These are phyloP conservation scores for Xerocomus brunneocitrinus DNA, from an alignment of 768 basidiomycete species.

Conservation along the genomic window DNA sequence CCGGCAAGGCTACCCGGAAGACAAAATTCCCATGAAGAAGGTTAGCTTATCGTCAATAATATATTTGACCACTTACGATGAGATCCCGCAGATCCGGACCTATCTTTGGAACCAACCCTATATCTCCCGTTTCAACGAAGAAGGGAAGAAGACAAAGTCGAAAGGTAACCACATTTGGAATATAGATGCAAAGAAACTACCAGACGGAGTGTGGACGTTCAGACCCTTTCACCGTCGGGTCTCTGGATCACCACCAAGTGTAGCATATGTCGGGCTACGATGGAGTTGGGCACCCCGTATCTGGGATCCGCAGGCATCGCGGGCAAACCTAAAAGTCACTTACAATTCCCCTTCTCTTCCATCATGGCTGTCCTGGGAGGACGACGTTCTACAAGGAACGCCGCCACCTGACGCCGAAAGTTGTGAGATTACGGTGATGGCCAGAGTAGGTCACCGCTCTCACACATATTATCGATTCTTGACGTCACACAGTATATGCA, in stretches of 20 bases:
- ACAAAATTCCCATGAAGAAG: conserved; percentile 96
- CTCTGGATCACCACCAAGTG: conserved; percentile 73
- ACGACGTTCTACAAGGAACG: conserved; percentile 75
- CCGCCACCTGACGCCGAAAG: conserved; percentile 74
- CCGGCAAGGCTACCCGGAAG: conserved; percentile 82
- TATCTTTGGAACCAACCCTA: conserved; percentile 94
- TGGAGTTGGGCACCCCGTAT: conserved; percentile 93
- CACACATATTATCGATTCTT: conserved; percentile 5
- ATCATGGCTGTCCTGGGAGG: conserved; percentile 84
- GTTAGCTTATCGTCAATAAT: conserved; percentile 37
- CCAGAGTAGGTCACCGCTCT: conserved; percentile 50
- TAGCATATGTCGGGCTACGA: conserved; percentile 74
- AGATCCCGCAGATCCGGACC: conserved; percentile 65
- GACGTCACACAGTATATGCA: conserved; percentile 43
- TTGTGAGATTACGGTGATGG: conserved; percentile 70
- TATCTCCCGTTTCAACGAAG: conserved; percentile 97
- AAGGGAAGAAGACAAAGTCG: conserved; percentile 98
- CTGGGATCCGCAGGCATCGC: conserved; percentile 94
- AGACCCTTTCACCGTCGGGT: conserved; percentile 85
- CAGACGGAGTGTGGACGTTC: conserved; percentile 79
- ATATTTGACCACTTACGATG: conserved; percentile 13
- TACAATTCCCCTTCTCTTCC: conserved; percentile 83
- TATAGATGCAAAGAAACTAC: conserved; percentile 84
- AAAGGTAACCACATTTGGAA: conserved; percentile 99
- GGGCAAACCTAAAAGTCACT: conserved; percentile 70